Conservation (phyloP, 2,329 filamentous ascomycete species). For the Xylariaceae sp. region DNA sequence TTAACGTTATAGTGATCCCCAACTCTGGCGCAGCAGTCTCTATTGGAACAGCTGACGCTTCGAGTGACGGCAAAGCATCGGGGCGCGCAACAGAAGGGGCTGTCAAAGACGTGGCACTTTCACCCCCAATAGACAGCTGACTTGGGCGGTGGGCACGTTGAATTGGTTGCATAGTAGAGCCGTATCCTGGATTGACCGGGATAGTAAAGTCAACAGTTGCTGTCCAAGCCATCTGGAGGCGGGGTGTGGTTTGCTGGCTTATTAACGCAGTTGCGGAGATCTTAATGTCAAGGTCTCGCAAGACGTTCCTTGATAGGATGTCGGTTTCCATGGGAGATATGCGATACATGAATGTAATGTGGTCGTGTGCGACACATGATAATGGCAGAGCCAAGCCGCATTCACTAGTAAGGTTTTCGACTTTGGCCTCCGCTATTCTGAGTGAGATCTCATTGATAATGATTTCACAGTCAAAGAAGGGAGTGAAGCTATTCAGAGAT, state of each 20-base stretch:
- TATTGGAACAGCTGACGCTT: slow-evolving; percentile 47
- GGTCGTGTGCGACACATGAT: slow-evolving; percentile 67
- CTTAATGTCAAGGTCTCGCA: slow-evolving; percentile 55
- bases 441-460: slow-evolving; percentile 59
- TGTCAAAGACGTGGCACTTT: slow-evolving; percentile 52
- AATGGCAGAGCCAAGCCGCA: slow-evolving; percentile 54
- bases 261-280: slow-evolving; percentile 60
- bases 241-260: slow-evolving; percentile 52
- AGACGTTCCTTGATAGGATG: slow-evolving; percentile 42
- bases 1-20: slow-evolving; percentile 74
- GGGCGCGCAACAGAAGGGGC: slow-evolving; percentile 58
- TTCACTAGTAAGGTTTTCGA: slow-evolving; percentile 56
- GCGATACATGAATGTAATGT: slow-evolving; percentile 72
- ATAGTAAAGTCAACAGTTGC: slow-evolving; percentile 67
- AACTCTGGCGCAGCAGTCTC: slow-evolving; percentile 56
- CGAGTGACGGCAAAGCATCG: slow-evolving; percentile 58
- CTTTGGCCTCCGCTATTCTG: slow-evolving; percentile 53
- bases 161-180: slow-evolving; percentile 54
- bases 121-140: slow-evolving; percentile 61
- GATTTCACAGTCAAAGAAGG: slow-evolving; percentile 66
- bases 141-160: slow-evolving; percentile 61
- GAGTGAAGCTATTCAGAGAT: slow-evolving; percentile 48
- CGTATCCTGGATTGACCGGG: slow-evolving; percentile 63
- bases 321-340: slow-evolving; percentile 54
- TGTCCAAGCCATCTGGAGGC: slow-evolving; percentile 65